A percentile compares a stretch with the other conserved stretches of the same genome.
phyloP scores from a whole-genome alignment of 805 yeast species.

The Ogataea methylovora region DNA sequence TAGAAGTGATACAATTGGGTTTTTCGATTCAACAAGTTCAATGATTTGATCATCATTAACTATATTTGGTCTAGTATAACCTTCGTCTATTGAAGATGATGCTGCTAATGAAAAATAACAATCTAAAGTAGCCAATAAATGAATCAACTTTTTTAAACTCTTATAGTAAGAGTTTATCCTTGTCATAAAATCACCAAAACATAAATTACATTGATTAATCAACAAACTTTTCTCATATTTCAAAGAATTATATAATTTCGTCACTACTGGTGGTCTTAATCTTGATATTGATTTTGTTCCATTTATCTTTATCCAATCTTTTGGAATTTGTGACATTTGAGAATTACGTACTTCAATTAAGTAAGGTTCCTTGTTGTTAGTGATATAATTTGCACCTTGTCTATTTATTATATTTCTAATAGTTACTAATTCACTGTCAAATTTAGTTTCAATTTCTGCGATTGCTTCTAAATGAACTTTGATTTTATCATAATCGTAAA shows the following conservation, averaged over 20 bases:
- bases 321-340: constrained; percentile 52
- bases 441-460: constrained; percentile 34
- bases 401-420: constrained; percentile 42
- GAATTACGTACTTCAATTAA: constrained; percentile 68
- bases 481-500: constrained; percentile 29
- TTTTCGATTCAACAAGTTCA: constrained; percentile 45
- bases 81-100: constrained; percentile 39
- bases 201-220: constrained; percentile 35
- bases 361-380: constrained; percentile 60
- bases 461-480: constrained; percentile 35
- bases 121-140: constrained; percentile 50
- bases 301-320: constrained; percentile 69
- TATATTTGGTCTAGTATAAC: constrained; percentile 44
- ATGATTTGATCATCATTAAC: constrained; percentile 40
- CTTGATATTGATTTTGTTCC: constrained; percentile 65
- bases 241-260: constrained; percentile 41
- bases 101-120: constrained; percentile 61
- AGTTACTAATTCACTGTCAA: constrained; percentile 44
- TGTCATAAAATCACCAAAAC: constrained; percentile 34
- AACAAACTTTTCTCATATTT: constrained; percentile 57
- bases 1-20: constrained; percentile 22
- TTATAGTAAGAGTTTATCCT: constrained; percentile 28
- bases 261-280: constrained; percentile 57
- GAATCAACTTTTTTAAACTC: constrained; percentile 33
- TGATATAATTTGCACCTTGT: constrained; percentile 48